Base-by-base conservation (phyloP, 768 basidiomycete species). In the Agrocybe chaxingu region DNA sequence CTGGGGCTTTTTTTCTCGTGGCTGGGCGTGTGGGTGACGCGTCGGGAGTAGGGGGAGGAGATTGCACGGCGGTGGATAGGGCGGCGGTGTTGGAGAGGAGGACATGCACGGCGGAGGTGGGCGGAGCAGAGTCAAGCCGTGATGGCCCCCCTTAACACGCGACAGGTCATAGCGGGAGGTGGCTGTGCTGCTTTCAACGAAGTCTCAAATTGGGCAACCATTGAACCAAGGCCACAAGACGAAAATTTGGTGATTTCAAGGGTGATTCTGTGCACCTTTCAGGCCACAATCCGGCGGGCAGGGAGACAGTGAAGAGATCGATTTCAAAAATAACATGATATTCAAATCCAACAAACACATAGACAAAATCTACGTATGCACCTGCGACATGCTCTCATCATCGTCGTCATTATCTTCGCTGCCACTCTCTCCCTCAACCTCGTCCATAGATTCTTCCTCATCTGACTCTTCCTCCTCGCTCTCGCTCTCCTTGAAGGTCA, bases 401-500 rank as follows among this genome's bases (percentile, higher is more conserved):
- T 60, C 69, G 36, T 68, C 69, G 36, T 68, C 65, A 45, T 64
- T 68, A 24, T 24, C 24, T 55, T 62, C 56, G 37, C 59, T 59
- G 44, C 65, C 67, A 34, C 61, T 54, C 45, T 62, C 66, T 43
- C 63, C 65, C 43, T 60, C 57, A 18, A 57, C 69, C 34, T 68
- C 65, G 43, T 65, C 69, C 37, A 61, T 65, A 2, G 64, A 61
- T 19, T 51, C 58, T 3, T 57, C 57, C 4, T 57, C 60, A 3
- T 60, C 61, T 16, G 56, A 59, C 29, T 54, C 60, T 12, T 51
- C 50, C 35, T 57, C 64, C 30, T 73, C 71, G 5, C 77, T 78
- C 53, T 84, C 84, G 58, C 81, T 85, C 66, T 87, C 85, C 61
- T 84, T 78, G 61, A 87, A 87, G 54, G 82, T 84, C 63, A 87